Conservation (phyloP, 768 basidiomycete species). For the Boletus vermiculosoides region DNA sequence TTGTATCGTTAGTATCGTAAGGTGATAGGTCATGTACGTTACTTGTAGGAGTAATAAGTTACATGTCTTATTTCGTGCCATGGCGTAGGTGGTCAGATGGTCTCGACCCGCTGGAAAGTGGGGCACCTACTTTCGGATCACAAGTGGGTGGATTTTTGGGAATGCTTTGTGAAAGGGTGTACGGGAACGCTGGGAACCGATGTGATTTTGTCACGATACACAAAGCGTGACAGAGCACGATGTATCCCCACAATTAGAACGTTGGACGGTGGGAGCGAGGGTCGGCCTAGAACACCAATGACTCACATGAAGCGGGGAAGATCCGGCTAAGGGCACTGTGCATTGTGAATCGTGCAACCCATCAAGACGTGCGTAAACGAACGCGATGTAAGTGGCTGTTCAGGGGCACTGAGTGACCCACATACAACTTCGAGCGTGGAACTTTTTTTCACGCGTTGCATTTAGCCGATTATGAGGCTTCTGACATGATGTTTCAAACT, state of each 20-base stretch:
- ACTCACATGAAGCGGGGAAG: slow-evolving; percentile 2
- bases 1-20: slow-evolving; percentile 19
- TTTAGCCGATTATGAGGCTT: neutral
- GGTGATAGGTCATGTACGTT: slow-evolving; percentile 19
- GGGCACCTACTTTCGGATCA: slow-evolving; percentile 10
- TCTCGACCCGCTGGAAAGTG: slow-evolving; percentile 16
- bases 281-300: neutral
- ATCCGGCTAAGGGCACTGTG: neutral
- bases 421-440: neutral
- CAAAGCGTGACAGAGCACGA: neutral
- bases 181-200: neutral
- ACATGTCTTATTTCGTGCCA: slow-evolving; percentile 1
- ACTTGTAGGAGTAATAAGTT: slow-evolving; percentile 9
- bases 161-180: neutral
- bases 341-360: neutral
- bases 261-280: neutral
- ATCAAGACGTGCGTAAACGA: neutral
- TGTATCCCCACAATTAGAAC: neutral
- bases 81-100: neutral
- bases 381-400: neutral
- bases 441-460: neutral
- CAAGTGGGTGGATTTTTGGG: neutral
- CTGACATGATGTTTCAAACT: neutral
- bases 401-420: neutral
- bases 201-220: neutral